Evolutionary conservation across 192 early-diverging fungal species (phyloP), one percentile per base, ranked within the genome.

Genomic region (Linderina pennispora): DNA sequence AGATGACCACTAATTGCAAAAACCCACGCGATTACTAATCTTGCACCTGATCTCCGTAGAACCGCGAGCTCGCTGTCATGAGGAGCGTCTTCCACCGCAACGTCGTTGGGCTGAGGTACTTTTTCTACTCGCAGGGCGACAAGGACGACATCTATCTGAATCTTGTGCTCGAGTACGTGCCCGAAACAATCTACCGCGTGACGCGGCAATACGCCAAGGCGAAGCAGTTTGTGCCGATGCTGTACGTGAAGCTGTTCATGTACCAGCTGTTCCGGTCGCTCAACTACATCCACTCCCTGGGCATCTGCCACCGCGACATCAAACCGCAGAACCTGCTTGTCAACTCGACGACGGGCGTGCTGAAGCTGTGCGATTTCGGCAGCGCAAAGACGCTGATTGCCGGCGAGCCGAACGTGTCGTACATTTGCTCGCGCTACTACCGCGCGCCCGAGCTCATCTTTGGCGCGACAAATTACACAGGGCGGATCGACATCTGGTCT

Each of bases 301-400:
- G 94, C 19, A 97, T 99, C 55, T 99, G 96, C 75, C 96, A 99
- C 58, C 85, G 96, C 50, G 96, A 99, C 66, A 97, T 99, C 62
- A 99, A 99, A 75, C 96, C 96, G 43, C 96, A 97, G 70, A 99
- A 99, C 65, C 68, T 99, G 66, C 77, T 99, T 41, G 75, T 99
- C 32, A 87, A 97, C 62, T 89, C 89, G 43, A 47, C 77, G 13
- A 86, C 81, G 9, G 92, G 94, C n/a, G 82, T 97, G 44, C 76
- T 99, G 37, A 99, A 97, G 59, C 77, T 99, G 39, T 97, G 94
- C 63, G 96, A 99, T 69, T 99, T 99, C 76, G 96, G 96, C 67
- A 88, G 87, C 53, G 96, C 96, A 34, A 99, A 99, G 74, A 88
- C 90, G 13, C 80, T 99, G 40, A 74, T 94, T 16, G 82, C 83